Conservation (phyloP, 257 asterid species). For the Nicotiana undulata region DNA sequence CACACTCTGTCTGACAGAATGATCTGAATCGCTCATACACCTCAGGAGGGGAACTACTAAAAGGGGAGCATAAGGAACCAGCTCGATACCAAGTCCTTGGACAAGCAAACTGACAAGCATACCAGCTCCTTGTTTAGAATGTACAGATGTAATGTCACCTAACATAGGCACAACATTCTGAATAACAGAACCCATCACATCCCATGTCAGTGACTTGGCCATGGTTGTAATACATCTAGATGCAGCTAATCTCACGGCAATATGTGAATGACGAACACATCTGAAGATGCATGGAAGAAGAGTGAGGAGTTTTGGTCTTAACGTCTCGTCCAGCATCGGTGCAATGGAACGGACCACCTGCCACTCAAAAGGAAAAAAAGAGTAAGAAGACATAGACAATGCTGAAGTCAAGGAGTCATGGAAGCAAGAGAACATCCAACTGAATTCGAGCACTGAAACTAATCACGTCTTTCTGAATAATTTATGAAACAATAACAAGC, state of each 20-base stretch:
- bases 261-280: constrained; percentile 87
- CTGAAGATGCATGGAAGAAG: constrained; percentile 89
- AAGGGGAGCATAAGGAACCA: constrained; percentile 94
- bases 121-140: constrained; percentile 98
- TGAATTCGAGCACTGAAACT: not conserved
- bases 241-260: constrained; percentile 87
- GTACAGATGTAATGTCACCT: constrained; percentile 80
- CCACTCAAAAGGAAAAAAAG: constrained; percentile 13
- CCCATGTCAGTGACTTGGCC: constrained; percentile 89
- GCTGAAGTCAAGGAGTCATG: not conserved
- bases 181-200: constrained; percentile 80
- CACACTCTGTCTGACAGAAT: constrained; percentile 96
- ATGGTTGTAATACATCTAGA: constrained; percentile 87
- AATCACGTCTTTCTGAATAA: not conserved
- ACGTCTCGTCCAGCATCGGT: constrained; percentile 56
- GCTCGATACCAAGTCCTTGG: constrained; percentile 91
- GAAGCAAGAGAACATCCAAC: not conserved
- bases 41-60: constrained; percentile 92
- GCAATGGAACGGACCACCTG: constrained; percentile 94
- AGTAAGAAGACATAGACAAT: not conserved
- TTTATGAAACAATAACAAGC: not conserved
- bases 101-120: constrained; percentile 98
- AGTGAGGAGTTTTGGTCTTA: constrained; percentile 66
- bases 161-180: constrained; percentile 90
- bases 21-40: constrained; percentile 95